Percentiles rank a stretch among this genome's conserved stretches.
These are phyloP conservation scores for Termitomyces sp. DNA, from an alignment of 1,284 basidiomycete species.

Conservation along the genomic window DNA sequence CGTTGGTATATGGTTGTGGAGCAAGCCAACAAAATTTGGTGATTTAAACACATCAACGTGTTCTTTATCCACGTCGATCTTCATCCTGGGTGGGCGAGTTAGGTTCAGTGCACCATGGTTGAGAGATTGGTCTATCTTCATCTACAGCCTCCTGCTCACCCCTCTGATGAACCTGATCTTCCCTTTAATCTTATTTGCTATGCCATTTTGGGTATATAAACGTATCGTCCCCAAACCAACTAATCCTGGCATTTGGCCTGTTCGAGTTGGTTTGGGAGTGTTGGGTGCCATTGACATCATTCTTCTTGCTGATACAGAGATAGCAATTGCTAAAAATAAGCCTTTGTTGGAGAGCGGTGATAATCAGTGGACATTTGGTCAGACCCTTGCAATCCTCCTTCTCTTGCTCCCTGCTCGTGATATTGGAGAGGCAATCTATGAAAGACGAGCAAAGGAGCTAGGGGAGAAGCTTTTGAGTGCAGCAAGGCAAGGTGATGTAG, in stretches of 20 bases:
- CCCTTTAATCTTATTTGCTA: neutral
- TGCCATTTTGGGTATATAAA: neutral
- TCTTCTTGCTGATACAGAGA: conserved; percentile 17
- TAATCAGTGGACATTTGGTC: conserved; percentile 21
- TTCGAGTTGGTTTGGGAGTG: conserved; percentile 9
- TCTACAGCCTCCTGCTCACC: neutral
- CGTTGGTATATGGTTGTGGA: conserved; percentile 24
- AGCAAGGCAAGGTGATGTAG: neutral
- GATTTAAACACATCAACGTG: neutral
- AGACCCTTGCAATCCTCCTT: conserved; percentile 21
- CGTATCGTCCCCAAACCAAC: neutral
- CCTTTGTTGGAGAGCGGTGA: conserved; percentile 4
- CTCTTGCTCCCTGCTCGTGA: conserved; percentile 18
- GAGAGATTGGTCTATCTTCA: neutral
- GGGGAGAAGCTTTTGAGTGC: neutral
- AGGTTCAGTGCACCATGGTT: neutral
- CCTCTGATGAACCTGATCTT: neutral
- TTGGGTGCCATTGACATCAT: conserved; percentile 15
- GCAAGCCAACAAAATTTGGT: conserved; percentile 14
- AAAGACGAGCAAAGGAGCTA: neutral
- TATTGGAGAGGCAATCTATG: neutral
- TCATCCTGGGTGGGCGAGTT: neutral
- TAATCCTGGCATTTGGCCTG: neutral
- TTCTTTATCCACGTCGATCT: neutral
- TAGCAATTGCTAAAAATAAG: conserved; percentile 11